Evolutionary conservation across 768 basidiomycete genomes (phyloP).

Genomic region (Dioszegia hungarica): DNA sequence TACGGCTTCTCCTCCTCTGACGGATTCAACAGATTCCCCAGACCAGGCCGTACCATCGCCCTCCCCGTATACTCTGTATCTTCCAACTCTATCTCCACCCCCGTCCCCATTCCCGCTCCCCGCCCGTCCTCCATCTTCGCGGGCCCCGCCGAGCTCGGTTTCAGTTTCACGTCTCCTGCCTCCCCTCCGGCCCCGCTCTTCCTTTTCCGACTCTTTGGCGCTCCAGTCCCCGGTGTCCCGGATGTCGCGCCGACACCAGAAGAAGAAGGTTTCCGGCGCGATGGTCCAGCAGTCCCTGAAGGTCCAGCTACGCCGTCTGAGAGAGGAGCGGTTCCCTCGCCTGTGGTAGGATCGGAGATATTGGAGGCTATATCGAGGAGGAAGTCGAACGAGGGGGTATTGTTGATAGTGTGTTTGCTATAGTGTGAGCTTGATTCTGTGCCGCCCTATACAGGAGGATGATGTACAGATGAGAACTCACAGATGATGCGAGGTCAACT

Average conservation of each 20-base stretch:
- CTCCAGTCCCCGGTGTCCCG: neutral
- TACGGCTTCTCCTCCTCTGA: neutral
- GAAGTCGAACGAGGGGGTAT: conserved; percentile 85
- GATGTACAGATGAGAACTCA: too few relatives aligned
- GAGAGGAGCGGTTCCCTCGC: conserved; percentile 55
- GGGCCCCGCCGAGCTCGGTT: too few relatives aligned
- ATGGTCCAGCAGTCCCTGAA: neutral
- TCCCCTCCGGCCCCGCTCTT: neutral
- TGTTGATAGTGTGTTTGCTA: conserved; percentile 91
- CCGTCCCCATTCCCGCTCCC: conserved; percentile 7
- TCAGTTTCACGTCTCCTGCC: neutral
- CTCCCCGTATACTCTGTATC: conserved; percentile 2
- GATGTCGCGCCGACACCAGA: neutral
- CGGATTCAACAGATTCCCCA: conserved; percentile 17
- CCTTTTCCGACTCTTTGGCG: neutral
- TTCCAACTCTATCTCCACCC: conserved; percentile 19
- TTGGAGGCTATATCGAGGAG: conserved; percentile 82
- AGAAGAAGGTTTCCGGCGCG: conserved; percentile 1
- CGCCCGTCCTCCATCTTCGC: neutral
- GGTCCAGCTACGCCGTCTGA: too few relatives aligned
- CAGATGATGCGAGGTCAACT: conserved; percentile 90
- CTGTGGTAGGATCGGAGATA: conserved; percentile 80
- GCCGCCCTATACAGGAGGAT: too few relatives aligned
- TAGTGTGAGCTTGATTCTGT: too few relatives aligned
- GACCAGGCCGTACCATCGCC: conserved; percentile 15